A percentile compares a stretch with the other conserved stretches of the same genome.
phyloP scores from a whole-genome alignment of 2,329 filamentous ascomycete species.

The Ophiocordyceps sinensis region DNA sequence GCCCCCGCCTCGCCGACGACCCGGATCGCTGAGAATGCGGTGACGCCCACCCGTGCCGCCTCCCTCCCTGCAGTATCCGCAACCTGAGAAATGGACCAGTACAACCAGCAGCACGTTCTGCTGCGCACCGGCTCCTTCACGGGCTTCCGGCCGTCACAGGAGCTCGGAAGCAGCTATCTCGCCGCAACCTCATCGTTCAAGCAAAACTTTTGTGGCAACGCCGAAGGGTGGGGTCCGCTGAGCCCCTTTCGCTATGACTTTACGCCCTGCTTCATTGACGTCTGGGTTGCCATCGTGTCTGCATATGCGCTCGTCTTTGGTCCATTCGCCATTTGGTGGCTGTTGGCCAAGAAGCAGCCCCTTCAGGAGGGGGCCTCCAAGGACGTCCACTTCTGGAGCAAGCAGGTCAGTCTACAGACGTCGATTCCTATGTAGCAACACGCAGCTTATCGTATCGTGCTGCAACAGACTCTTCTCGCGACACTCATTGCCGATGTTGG shows the following conservation, averaged over 20 bases:
- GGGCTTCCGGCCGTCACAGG: slow-evolving; percentile 35
- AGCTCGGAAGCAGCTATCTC: slow-evolving; percentile 47
- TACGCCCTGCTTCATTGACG: slow-evolving; percentile 92
- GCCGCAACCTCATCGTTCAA: slow-evolving; percentile 26
- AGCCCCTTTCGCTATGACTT: slow-evolving; percentile 83
- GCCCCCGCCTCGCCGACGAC: slow-evolving; percentile 5
- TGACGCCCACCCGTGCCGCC: slow-evolving; percentile 1
- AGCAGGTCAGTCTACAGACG: slow-evolving; percentile 46
- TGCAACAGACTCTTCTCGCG: slow-evolving; percentile 39
- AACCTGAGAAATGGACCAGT: slow-evolving; percentile 13
- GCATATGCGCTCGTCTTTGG: slow-evolving; percentile 68
- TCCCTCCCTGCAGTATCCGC: slow-evolving; percentile 2
- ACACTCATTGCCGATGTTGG: slow-evolving; percentile 53
- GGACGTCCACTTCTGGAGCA: slow-evolving; percentile 87
- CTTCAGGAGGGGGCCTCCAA: slow-evolving; percentile 46
- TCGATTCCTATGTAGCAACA: neutral
- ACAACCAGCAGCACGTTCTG: slow-evolving; percentile 30
- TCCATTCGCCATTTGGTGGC: slow-evolving; percentile 62
- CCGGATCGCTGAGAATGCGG: slow-evolving; percentile 8
- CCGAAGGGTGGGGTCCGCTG: slow-evolving; percentile 89
- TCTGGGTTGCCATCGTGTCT: slow-evolving; percentile 69
- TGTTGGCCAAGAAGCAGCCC: slow-evolving; percentile 54
- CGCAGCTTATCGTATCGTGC: neutral
- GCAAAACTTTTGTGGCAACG: slow-evolving; percentile 74
- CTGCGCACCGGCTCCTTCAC: slow-evolving; percentile 46